Conservation (phyloP, 2,329 filamentous ascomycete genomes). For the Xylariaceae sp. region DNA sequence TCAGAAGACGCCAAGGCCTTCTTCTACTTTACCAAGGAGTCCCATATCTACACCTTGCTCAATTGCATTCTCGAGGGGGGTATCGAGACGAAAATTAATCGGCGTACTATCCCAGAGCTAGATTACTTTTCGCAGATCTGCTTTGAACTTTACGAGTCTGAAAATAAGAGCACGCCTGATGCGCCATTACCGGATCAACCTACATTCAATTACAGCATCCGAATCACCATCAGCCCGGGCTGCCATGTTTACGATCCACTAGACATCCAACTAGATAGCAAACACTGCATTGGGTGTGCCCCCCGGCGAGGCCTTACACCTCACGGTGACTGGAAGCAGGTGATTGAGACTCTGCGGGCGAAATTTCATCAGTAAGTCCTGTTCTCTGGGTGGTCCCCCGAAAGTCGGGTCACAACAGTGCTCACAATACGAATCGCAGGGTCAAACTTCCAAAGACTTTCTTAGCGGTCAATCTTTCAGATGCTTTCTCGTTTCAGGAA, state of each 20-base stretch:
- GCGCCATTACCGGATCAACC: constrained; percentile 52
- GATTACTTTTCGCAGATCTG: constrained; percentile 97
- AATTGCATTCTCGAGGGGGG: constrained; percentile 98
- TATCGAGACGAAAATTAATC: constrained; percentile 92
- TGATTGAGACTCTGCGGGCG: constrained; percentile 89
- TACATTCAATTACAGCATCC: constrained; percentile 88
- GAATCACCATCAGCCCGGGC: constrained; percentile 90
- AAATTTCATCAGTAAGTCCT: constrained; percentile 84
- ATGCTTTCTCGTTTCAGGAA: constrained; percentile 56
- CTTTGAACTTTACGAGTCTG: constrained; percentile 95
- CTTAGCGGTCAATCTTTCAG: constrained; percentile 58
- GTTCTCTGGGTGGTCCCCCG: not conserved
- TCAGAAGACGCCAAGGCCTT: constrained; percentile 92
- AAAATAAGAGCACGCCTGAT: constrained; percentile 56
- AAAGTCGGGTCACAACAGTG: not conserved
- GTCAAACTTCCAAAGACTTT: constrained; percentile 63
- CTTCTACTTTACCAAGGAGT: constrained; percentile 99
- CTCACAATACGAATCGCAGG: constrained; percentile 33
- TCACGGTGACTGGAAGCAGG: constrained; percentile 91
- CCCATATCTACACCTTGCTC: constrained; percentile 94
- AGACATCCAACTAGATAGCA: constrained; percentile 91
- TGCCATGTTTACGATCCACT: constrained; percentile 95
- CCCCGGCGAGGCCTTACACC: constrained; percentile 84
- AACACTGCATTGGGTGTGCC: constrained; percentile 92
- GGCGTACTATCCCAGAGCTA: constrained; percentile 90